phyloP scores from a whole-genome alignment of 768 basidiomycete genomes.

The Tremella mesenterica region DNA sequence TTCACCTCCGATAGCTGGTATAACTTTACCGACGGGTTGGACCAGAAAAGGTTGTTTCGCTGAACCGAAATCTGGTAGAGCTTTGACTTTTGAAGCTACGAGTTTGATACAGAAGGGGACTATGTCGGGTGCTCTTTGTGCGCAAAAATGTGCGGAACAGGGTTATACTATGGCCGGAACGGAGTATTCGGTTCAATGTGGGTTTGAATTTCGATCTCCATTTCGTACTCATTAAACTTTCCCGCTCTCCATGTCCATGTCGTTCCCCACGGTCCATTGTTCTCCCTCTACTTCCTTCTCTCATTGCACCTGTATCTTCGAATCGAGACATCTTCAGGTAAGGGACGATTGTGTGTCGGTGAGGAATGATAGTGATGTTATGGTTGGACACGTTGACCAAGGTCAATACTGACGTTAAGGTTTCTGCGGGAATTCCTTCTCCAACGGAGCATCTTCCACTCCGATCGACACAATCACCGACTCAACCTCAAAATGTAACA shows the following conservation, averaged over 20 bases:
- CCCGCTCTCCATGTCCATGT: too few species aligned
- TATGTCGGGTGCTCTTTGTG: constrained; percentile 59
- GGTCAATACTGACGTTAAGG: constrained; percentile 1
- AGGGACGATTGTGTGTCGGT: too few species aligned
- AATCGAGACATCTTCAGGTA: too few species aligned
- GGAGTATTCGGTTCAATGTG: constrained; percentile 49
- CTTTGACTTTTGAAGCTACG: constrained; percentile 31
- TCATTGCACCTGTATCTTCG: too few species aligned
- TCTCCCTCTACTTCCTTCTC: too few species aligned
- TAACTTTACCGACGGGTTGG: constrained; percentile 34
- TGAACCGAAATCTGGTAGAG: constrained; percentile 23
- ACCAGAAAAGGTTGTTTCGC: constrained; percentile 26
- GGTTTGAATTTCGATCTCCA: too few species aligned
- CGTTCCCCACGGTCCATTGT: too few species aligned
- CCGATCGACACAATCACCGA: too few species aligned
- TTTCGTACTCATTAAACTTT: too few species aligned
- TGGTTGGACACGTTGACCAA: too few species aligned
- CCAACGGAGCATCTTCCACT: constrained; percentile 50
- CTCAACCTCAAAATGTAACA: constrained; percentile 10
- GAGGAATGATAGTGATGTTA: too few species aligned
- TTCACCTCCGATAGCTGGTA: constrained; percentile 9
- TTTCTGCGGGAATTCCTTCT: constrained; percentile 53
- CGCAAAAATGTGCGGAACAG: constrained; percentile 52
- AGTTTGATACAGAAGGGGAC: constrained; percentile 39
- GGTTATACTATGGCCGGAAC: constrained; percentile 62